These are phyloP conservation scores for Clarireedia monteithiana DNA, from an alignment of 2,329 filamentous ascomycete species.

Conservation along the genomic window DNA sequence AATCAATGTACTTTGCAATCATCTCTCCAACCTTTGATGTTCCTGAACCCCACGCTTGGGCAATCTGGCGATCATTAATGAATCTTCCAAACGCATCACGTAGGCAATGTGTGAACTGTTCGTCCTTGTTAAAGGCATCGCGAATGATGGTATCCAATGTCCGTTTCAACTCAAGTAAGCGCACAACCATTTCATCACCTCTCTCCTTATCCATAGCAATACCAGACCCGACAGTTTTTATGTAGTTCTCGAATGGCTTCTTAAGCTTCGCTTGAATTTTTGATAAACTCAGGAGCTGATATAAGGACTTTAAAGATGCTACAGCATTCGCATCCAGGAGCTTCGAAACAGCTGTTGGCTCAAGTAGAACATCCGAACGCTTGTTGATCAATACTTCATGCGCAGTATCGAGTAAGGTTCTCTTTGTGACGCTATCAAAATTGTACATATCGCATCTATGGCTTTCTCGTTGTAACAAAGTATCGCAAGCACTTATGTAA, in stretches of 20 bases:
- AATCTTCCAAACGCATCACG: constrained; percentile 82
- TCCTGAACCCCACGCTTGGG: constrained; percentile 65
- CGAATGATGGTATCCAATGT: constrained; percentile 70
- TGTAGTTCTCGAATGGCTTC: constrained; percentile 69
- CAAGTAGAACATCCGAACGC: constrained; percentile 58
- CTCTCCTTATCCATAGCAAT: constrained; percentile 77
- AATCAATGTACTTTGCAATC: constrained; percentile 95
- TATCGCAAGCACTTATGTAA: constrained; percentile 66
- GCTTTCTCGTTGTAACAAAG: constrained; percentile 64
- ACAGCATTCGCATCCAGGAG: constrained; percentile 66
- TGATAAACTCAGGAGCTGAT: constrained; percentile 66
- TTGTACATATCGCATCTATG: constrained; percentile 71
- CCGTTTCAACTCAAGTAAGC: constrained; percentile 72
- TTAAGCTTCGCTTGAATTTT: constrained; percentile 63
- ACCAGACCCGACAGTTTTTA: constrained; percentile 61
- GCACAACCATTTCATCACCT: constrained; percentile 77
- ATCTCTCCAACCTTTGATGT: constrained; percentile 96
- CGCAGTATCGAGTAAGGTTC: constrained; percentile 63
- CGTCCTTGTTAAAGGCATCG: constrained; percentile 68
- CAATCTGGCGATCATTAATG: constrained; percentile 80
- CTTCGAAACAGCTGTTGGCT: constrained; percentile 58
- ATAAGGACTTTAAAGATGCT: constrained; percentile 66
- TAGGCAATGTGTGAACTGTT: constrained; percentile 69
- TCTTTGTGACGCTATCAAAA: constrained; percentile 75
- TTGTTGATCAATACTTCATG: constrained; percentile 65